Percentiles rank a stretch among this genome's conserved stretches.
phyloP scores from a whole-genome alignment of 331 rosid genomes.

The Rosa hybrid region DNA sequence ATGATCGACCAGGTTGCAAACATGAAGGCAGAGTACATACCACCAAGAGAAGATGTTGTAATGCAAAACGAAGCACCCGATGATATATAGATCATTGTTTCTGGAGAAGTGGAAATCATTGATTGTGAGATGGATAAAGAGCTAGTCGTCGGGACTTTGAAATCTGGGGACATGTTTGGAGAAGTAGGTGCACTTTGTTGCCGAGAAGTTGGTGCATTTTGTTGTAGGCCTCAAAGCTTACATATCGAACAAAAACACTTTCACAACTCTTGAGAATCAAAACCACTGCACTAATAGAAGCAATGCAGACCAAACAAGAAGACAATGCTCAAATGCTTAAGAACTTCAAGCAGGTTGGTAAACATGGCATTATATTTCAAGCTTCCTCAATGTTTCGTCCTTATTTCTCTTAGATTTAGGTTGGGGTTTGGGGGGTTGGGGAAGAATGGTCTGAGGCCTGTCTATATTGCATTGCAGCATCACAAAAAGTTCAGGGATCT shows the following conservation, averaged over 20 bases:
- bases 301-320: conserved; percentile 56
- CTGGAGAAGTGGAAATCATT: conserved; percentile 88
- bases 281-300: conserved; percentile 58
- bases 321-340: conserved; percentile 59
- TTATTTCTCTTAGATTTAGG: neutral
- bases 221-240: conserved; percentile 62
- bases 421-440: too few relatives aligned
- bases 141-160: conserved; percentile 52
- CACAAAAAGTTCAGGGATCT: conserved; percentile 62
- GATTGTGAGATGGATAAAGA: conserved; percentile 61
- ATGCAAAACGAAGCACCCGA: conserved; percentile 79
- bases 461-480: conserved; percentile 51
- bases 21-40: conserved; percentile 87
- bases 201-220: conserved; percentile 77
- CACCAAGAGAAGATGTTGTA: conserved; percentile 90
- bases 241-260: conserved; percentile 79
- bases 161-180: conserved; percentile 72
- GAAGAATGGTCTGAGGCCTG: neutral
- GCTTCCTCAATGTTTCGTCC: neutral
- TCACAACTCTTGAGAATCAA: conserved; percentile 82
- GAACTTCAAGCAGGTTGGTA: conserved; percentile 71
- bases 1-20: conserved; percentile 59
- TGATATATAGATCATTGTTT: conserved; percentile 82
- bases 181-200: conserved; percentile 83
- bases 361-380: neutral